Base-by-base conservation (phyloP, 129 eudicot genomes). In the Flaveria linearis region DNA sequence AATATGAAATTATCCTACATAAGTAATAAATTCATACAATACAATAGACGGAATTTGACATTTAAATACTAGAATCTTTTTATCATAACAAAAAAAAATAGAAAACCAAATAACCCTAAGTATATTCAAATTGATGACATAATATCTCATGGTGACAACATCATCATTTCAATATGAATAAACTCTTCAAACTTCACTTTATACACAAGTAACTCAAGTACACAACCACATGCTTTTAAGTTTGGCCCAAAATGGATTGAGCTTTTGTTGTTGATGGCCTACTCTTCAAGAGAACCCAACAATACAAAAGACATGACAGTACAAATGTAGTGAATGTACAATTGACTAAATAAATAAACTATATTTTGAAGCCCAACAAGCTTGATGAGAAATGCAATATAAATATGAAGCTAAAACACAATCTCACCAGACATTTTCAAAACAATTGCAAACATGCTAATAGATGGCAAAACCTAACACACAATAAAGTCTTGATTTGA, bases 381-480 rank as follows among this genome's bases (percentile, higher is more conserved):
- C 63, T 41, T 61, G 68, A 30, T 13, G 68, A 61, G 68, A 25
- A 26, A 61, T 25, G 41, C 9, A 20, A 72, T 60, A 72, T 72
- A 53, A 53, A 72, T 72, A 5, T 52, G 50, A 52, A 71, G 56
- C 43, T 71, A 71, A 49, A 71, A 49, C 50, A 26, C 70, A 64
- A 64, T 71, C 75, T 71, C 45, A 71, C 63, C 75, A 57, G 14
- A 22, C 64, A 57, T 20, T 45, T 53, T 26, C 46, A 42, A 67
- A 42, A 80, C 74, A 65, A n/a, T 39, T 62, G 68, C 78, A 61
- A 63, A 43, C 77, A 78, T 78, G 62, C 69, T 78, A 58, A 58
- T 22, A 73, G 73, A 72, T 73, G 53, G 43, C 20, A 42, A 50
- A 71, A 28, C 50, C 76, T 69, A 80, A 68, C 70, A 68, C 57